phyloP scores from a whole-genome alignment of 1,139 yeast species.

The Debaryomyces robertsiae region DNA sequence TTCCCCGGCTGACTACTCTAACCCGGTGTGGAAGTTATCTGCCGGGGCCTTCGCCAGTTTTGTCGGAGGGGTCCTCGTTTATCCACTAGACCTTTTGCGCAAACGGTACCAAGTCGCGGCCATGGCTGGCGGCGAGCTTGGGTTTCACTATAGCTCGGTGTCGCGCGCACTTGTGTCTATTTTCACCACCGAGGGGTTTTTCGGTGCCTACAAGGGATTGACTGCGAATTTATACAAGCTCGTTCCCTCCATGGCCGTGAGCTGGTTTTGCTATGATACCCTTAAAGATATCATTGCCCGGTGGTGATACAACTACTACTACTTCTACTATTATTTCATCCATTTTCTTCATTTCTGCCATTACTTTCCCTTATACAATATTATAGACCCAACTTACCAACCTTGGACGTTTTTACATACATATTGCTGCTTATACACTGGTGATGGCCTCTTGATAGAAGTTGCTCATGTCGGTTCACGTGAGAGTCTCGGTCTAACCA shows the following conservation, averaged over 20 bases:
- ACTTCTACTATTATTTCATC: too few relatives aligned
- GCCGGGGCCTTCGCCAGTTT: slow-evolving; percentile 78
- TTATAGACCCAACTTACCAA: slow-evolving; percentile 5
- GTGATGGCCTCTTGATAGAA: too few relatives aligned
- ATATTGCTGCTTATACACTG: too few relatives aligned
- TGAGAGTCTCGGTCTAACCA: slow-evolving; percentile 17
- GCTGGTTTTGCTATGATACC: slow-evolving; percentile 85
- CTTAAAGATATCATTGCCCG: slow-evolving; percentile 45
- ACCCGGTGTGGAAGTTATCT: slow-evolving; percentile 59
- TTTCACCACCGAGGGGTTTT: slow-evolving; percentile 70
- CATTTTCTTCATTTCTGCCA: too few relatives aligned
- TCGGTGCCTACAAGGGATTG: slow-evolving; percentile 86
- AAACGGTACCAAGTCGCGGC: slow-evolving; percentile 89
- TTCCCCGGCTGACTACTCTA: slow-evolving; percentile 38
- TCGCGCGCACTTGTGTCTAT: slow-evolving; percentile 71
- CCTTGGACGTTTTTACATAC: too few relatives aligned
- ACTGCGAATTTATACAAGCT: slow-evolving; percentile 88
- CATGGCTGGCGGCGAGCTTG: slow-evolving; percentile 77
- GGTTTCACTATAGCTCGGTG: slow-evolving; percentile 77
- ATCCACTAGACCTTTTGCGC: slow-evolving; percentile 87
- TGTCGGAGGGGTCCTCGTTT: slow-evolving; percentile 80
- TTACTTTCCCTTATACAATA: not conserved
- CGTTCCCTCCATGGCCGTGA: slow-evolving; percentile 93
- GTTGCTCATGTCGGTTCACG: too few relatives aligned
- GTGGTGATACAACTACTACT: too few relatives aligned